Conservation (phyloP, 1,284 basidiomycete species). For the Ustilago lituana region DNA sequence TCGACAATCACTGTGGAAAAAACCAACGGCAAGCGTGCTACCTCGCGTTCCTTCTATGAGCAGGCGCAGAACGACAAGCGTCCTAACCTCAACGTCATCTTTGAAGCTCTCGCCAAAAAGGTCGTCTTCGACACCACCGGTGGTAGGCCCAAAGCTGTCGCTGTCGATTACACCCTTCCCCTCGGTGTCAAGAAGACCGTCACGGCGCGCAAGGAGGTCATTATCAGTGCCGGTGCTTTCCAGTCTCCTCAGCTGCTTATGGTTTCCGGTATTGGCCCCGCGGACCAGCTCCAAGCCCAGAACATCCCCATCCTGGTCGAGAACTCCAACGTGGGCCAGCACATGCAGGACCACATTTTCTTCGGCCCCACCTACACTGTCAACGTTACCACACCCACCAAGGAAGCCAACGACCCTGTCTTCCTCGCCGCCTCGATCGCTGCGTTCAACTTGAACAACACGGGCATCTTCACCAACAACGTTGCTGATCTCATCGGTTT, state of each 20-base stretch:
- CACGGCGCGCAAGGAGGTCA: slow-evolving; percentile 58
- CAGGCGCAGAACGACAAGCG: slow-evolving; percentile 28
- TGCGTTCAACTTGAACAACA: slow-evolving; percentile 29
- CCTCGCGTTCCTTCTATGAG: slow-evolving; percentile 50
- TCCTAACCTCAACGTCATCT: slow-evolving; percentile 60
- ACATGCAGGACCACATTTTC: slow-evolving; percentile 61
- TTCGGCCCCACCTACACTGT: slow-evolving; percentile 51
- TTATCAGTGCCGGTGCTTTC: slow-evolving; percentile 62
- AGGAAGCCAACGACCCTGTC: slow-evolving; percentile 46
- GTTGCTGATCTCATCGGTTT: slow-evolving; percentile 56
- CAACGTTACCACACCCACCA: slow-evolving; percentile 43
- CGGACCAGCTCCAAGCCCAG: slow-evolving; percentile 30
- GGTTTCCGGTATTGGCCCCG: slow-evolving; percentile 56
- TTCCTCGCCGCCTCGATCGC: slow-evolving; percentile 38
- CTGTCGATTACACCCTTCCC: slow-evolving; percentile 41
- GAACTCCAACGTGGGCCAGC: slow-evolving; percentile 49
- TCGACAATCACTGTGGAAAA: slow-evolving; percentile 42
- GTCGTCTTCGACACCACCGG: slow-evolving; percentile 66
- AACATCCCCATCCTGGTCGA: slow-evolving; percentile 39
- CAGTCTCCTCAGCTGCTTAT: slow-evolving; percentile 63
- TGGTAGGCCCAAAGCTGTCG: slow-evolving; percentile 58
- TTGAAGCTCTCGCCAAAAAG: slow-evolving; percentile 56
- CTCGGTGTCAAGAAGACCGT: slow-evolving; percentile 30
- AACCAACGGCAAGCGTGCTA: slow-evolving; percentile 33
- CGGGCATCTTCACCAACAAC: slow-evolving; percentile 53